Conservation (phyloP, 2,329 filamentous ascomycete genomes). For the Pseudonectria buxi region DNA sequence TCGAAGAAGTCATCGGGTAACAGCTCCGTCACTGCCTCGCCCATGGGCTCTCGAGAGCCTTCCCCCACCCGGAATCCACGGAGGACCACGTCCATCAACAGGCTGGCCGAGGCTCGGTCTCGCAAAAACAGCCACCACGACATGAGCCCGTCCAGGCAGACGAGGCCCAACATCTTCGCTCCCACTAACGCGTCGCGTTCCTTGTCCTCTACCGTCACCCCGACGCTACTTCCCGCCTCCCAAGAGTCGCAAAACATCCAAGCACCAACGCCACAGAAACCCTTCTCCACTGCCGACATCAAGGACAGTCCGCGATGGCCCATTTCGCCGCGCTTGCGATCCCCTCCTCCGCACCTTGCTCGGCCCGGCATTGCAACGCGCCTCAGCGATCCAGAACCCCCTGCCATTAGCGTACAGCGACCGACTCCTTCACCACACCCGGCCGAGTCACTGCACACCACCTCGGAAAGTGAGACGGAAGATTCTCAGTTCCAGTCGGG, state of each 20-base stretch:
- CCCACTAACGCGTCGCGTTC: conserved; percentile 58
- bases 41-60: conserved; percentile 37
- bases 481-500: conserved; percentile 43
- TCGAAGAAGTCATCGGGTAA: conserved; percentile 31
- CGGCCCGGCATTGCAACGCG: conserved; percentile 39
- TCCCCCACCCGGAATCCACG: conserved; percentile 38
- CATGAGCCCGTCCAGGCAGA: conserved; percentile 52
- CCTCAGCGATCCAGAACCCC: conserved; percentile 44
- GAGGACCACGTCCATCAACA: conserved; percentile 29
- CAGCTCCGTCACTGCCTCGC: conserved; percentile 31
- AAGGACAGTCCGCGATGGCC: conserved; percentile 65
- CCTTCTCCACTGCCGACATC: conserved; percentile 40
- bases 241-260: conserved; percentile 56
- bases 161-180: conserved; percentile 47
- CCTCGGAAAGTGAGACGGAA: conserved; percentile 47
- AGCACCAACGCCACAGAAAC: conserved; percentile 59
- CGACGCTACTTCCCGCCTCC: conserved; percentile 54
- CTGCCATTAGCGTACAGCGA: conserved; percentile 47
- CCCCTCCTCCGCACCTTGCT: conserved; percentile 58
- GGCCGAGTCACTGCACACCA: conserved; percentile 29
- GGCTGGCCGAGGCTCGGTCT: conserved; percentile 42
- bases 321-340: conserved; percentile 68
- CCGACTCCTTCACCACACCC: conserved; percentile 41
- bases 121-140: conserved; percentile 62
- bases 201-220: conserved; percentile 61